Evolutionary conservation across 2,329 filamentous ascomycete species (phyloP), one percentile per base, ranked within the genome.

Genomic region (Pezicula rhizophila): DNA sequence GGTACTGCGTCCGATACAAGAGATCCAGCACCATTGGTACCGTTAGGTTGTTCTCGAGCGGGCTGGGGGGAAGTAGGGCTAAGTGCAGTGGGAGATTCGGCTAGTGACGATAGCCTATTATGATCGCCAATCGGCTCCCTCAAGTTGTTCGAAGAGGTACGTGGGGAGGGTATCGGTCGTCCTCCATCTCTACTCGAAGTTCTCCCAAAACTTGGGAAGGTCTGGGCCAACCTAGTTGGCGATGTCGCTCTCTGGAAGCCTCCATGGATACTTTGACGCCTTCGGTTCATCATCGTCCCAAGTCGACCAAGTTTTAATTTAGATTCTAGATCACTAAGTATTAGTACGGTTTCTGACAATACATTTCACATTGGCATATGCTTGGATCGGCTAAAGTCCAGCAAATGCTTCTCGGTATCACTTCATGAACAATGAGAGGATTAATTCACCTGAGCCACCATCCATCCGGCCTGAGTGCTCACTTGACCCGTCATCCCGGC

Each of bases 261-360:
- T 52, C 75, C 75, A 66, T 87, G 74, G 48, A 87, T 72, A 64
- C 83, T 87, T 64, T 86, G 82, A 35, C 84, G 74, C 51, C 82
- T 71, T 18, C 82, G 75, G 25, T 79, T 77, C 40, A 88, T 75
- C 71, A 88, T 84, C 11, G 84, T 88, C 14, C 85, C 84, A 46
- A 89, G 75, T 48, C 83, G 77, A 58, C 78, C 80, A 31, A 31
- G 28, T 42, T 82, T 74, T 38, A 82, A 61, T 57, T 77, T 80
- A 48, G 78, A 78, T 59, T 80, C 78, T 66, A 55, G 48, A 33
- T 45, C 18, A 3, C 42, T 18, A 60, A 66, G 50, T 67, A 63
- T 57, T 17, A 49, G 45, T 15, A 45, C 18, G 40, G 45, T 37
- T 60, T 55, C 48, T 56, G 59, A 33, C 43, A 8, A 49, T 14